Evolutionary conservation across 2,329 filamentous ascomycete genomes (phyloP).

Genomic region (Colletotrichum euphorbiae): DNA sequence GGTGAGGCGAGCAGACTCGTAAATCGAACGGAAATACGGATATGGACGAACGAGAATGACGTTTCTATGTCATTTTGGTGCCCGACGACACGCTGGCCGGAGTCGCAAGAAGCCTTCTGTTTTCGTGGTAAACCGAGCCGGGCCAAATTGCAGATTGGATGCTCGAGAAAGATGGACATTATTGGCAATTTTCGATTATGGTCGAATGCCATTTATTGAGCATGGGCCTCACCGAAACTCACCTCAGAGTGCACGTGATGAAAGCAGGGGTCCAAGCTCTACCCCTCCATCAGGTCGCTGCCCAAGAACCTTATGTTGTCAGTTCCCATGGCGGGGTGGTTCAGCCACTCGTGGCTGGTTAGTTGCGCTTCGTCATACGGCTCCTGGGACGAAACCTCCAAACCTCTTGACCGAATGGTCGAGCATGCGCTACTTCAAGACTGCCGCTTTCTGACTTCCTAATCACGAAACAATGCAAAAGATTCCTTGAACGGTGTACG

Average conservation of each 20-base stretch:
- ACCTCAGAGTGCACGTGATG: not conserved
- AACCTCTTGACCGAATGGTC: slow-evolving; percentile 28
- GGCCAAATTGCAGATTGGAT: not conserved
- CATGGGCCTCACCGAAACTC: not conserved
- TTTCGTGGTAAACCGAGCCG: no score
- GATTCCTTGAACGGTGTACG: slow-evolving; percentile 25
- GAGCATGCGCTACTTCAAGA: slow-evolving; percentile 21
- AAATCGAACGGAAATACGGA: slow-evolving; percentile 39
- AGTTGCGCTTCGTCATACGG: slow-evolving; percentile 37
- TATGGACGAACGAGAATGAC: slow-evolving; percentile 27
- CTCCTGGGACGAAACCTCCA: slow-evolving; percentile 34
- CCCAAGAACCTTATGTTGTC: slow-evolving; percentile 32
- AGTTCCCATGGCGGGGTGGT: slow-evolving; percentile 32
- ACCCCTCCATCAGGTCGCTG: slow-evolving; percentile 31
- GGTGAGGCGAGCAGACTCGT: slow-evolving; percentile 31
- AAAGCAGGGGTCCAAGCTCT: slow-evolving; percentile 17
- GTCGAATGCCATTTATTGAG: no score
- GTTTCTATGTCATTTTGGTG: not conserved
- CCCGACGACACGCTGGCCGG: not conserved
- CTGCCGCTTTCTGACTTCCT: slow-evolving; percentile 31
- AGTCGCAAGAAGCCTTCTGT: not conserved
- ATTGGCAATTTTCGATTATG: not conserved
- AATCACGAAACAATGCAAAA: slow-evolving; percentile 23
- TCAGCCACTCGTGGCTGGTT: slow-evolving; percentile 37
- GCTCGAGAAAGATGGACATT: not conserved